phyloP scores from a whole-genome alignment of 139 green algal genomes.

The Penium margaritaceum region DNA sequence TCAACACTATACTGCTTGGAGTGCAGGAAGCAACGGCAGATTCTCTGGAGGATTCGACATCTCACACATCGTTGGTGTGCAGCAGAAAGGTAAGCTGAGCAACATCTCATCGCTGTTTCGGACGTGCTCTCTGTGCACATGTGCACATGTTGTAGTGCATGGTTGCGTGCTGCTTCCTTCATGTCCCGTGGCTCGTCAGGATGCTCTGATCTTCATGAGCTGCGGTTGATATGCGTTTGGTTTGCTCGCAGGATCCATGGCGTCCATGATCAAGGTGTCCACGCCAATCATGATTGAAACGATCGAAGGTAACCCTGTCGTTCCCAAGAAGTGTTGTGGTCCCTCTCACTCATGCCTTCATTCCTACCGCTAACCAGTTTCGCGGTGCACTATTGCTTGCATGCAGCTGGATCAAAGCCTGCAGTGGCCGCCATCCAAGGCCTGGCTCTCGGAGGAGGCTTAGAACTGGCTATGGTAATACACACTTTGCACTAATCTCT shows the following conservation, averaged over 20 bases:
- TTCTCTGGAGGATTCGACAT: constrained; percentile 96
- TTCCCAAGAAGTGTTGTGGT: too few relatives aligned
- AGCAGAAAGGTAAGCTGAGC: constrained; percentile 24
- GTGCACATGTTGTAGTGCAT: too few relatives aligned
- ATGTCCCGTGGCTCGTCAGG: too few relatives aligned
- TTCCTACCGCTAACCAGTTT: neutral
- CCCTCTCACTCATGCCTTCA: too few relatives aligned
- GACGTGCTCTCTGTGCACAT: too few relatives aligned
- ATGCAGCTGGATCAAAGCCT: constrained; percentile 66
- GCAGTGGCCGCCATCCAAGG: constrained; percentile 76
- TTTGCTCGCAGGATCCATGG: neutral
- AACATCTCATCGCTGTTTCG: neutral
- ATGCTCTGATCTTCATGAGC: neutral
- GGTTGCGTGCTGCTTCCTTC: too few relatives aligned
- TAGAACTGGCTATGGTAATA: constrained; percentile 80
- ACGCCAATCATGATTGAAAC: neutral
- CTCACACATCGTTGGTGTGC: constrained; percentile 52
- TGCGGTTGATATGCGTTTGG: neutral
- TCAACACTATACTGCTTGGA: too few relatives aligned
- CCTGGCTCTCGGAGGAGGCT: constrained; percentile 82
- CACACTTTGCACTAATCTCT: neutral
- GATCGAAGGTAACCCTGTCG: neutral
- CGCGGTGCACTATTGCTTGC: neutral
- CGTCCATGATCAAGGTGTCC: neutral
- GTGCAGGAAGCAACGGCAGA: constrained; percentile 52